Percentiles rank a stretch among this genome's conserved stretches.
Conservation (phyloP, 768 basidiomycete genomes). For the Thelephora ganbajun region DNA sequence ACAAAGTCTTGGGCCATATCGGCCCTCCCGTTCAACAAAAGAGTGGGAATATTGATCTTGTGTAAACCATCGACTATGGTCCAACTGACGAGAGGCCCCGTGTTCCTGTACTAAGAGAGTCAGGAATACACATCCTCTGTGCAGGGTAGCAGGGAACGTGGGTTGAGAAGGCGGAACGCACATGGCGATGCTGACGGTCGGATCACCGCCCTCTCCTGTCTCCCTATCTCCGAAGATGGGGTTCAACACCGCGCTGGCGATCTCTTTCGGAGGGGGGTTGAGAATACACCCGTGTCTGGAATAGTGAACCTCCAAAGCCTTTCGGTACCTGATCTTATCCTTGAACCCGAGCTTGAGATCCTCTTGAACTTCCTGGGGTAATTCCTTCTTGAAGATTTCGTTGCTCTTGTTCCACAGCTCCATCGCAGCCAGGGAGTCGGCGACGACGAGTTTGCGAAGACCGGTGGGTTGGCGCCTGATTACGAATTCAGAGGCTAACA, state of each 20-base stretch:
- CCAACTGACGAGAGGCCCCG: conserved; percentile 32
- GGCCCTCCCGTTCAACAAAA: conserved; percentile 24
- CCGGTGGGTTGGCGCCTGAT: conserved; percentile 26
- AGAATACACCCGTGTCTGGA: conserved; percentile 27
- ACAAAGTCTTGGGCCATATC: conserved; percentile 28
- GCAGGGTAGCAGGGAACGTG: neutral
- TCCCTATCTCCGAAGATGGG: neutral
- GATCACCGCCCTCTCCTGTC: conserved; percentile 26
- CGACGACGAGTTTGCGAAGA: conserved; percentile 30
- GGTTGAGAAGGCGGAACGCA: conserved; percentile 10
- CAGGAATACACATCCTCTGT: conserved; percentile 6
- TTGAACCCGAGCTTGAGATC: conserved; percentile 33
- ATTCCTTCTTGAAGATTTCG: conserved; percentile 16
- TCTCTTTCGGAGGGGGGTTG: conserved; percentile 29
- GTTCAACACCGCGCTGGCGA: conserved; percentile 7
- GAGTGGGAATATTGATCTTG: conserved; percentile 22
- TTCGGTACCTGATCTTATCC: conserved; percentile 28
- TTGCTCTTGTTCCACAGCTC: conserved; percentile 25
- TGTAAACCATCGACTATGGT: conserved; percentile 28
- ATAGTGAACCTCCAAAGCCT: conserved; percentile 28
- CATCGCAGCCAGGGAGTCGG: conserved; percentile 30
- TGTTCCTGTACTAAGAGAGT: conserved; percentile 23
- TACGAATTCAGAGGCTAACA: conserved; percentile 29
- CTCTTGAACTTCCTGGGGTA: conserved; percentile 26
- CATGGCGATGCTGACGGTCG: conserved; percentile 36